Evolutionary conservation across 345 rosid species (phyloP).

Genomic region (Firmiana major): DNA sequence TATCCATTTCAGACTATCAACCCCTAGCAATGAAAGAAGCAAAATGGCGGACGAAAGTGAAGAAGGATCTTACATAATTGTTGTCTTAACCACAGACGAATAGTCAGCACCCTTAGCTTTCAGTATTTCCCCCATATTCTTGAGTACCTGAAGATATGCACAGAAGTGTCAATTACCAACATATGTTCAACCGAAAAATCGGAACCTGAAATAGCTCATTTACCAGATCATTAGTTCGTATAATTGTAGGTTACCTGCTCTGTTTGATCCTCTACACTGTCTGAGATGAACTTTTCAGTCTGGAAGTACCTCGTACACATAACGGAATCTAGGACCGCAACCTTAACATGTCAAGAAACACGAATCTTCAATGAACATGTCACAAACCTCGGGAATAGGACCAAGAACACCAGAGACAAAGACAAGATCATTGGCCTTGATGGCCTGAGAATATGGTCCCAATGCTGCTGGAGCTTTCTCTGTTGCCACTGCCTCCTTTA

Average conservation of each 20-base stretch:
- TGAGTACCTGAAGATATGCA: neutral
- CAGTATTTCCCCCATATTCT: conserved; percentile 16
- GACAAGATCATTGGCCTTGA: conserved; percentile 68
- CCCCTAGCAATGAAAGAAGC: neutral
- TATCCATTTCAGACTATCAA: neutral
- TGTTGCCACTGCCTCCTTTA: conserved; percentile 66
- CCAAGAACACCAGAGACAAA: conserved; percentile 86
- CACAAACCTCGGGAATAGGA: conserved; percentile 76
- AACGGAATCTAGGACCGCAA: neutral
- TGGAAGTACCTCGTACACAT: conserved; percentile 23
- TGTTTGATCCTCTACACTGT: conserved; percentile 9
- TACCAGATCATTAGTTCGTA: neutral
- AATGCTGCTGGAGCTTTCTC: conserved; percentile 92
- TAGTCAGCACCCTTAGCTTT: conserved; percentile 4
- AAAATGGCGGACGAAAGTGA: neutral
- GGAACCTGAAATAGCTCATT: neutral
- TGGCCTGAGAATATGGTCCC: conserved; percentile 94
- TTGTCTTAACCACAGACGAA: conserved; percentile 15
- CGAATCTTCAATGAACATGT: neutral
- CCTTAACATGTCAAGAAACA: conserved; percentile 15
- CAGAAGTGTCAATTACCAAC: neutral
- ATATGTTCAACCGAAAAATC: too few relatives aligned
- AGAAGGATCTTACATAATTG: neutral
- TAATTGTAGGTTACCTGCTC: neutral
- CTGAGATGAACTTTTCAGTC: conserved; percentile 40